phyloP scores from a whole-genome alignment of 371 early-diverging fungal genomes.

The Choanephora cucurbitarum region DNA sequence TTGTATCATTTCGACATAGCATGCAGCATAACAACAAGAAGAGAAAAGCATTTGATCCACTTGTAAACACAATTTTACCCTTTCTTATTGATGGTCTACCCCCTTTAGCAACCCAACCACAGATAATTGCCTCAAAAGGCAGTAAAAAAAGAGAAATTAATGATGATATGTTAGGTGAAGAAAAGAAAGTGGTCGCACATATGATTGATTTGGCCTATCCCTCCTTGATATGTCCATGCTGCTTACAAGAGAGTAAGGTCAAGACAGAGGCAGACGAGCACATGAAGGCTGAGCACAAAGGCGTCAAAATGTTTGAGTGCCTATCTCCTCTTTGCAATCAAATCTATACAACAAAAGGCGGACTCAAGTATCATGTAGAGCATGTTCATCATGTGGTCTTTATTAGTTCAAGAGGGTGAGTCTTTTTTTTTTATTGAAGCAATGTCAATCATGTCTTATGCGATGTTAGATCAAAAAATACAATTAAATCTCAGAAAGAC shows the following conservation, averaged over 20 bases:
- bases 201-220: conserved; percentile 34
- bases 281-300: conserved; percentile 20
- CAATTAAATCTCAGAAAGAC: neutral
- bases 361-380: conserved; percentile 33
- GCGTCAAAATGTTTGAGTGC: conserved; percentile 25
- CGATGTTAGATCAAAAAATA: neutral
- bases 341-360: conserved; percentile 24
- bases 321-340: conserved; percentile 22
- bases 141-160: neutral
- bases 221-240: conserved; percentile 29
- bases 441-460: neutral
- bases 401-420: conserved; percentile 6
- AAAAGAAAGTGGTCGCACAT: conserved; percentile 2
- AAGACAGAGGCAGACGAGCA: conserved; percentile 27
- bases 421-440: neutral
- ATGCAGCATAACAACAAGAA: neutral
- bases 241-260: conserved; percentile 8
- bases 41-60: neutral
- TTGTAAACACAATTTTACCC: neutral
- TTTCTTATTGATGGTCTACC: neutral
- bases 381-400: conserved; percentile 24
- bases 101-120: neutral
- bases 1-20: too few species aligned
- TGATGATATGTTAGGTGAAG: too few species aligned
- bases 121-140: neutral